These are phyloP conservation scores for Microcyclospora pomicola DNA, from an alignment of 2,329 filamentous ascomycete species.

Conservation along the genomic window DNA sequence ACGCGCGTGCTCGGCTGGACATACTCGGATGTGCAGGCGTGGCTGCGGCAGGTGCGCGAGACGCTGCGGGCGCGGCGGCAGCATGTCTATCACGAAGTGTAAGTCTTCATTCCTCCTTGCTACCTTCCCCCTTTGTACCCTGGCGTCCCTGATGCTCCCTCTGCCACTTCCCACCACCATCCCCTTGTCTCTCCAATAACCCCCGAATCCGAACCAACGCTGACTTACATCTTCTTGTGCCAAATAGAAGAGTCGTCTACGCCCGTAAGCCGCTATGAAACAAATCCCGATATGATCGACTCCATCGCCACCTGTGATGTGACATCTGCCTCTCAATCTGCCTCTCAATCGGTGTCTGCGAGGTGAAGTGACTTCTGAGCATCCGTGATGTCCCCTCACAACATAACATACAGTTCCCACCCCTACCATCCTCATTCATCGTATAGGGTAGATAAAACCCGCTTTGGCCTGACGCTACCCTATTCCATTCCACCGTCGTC, in stretches of 20 bases:
- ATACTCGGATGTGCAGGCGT: conserved; percentile 1
- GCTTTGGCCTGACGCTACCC: too few relatives aligned
- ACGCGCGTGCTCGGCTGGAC: conserved; percentile 23
- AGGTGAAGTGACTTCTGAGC: too few relatives aligned
- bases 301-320: too few relatives aligned
- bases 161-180: background rate
- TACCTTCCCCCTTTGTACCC: background rate
- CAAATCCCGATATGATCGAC: too few relatives aligned
- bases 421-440: too few relatives aligned
- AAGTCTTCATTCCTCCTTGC: conserved; percentile 7
- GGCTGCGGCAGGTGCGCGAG: background rate
- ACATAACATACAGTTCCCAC: too few relatives aligned
- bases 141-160: too few relatives aligned
- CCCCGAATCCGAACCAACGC: background rate
- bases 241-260: background rate
- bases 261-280: background rate
- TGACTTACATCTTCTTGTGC: background rate
- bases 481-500: too few relatives aligned
- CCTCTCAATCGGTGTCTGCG: too few relatives aligned
- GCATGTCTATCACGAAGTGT: conserved; percentile 27
- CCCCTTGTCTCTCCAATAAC: conserved; percentile 1
- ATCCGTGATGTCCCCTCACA: too few relatives aligned
- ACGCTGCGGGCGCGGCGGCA: conserved; percentile 22
- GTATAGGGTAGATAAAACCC: too few relatives aligned
- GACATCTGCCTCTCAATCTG: too few relatives aligned